A percentile compares a stretch with the other conserved stretches of the same genome.
Evolutionary conservation across 768 basidiomycete genomes (phyloP).

Genomic region (Glaciozyma antarctica): DNA sequence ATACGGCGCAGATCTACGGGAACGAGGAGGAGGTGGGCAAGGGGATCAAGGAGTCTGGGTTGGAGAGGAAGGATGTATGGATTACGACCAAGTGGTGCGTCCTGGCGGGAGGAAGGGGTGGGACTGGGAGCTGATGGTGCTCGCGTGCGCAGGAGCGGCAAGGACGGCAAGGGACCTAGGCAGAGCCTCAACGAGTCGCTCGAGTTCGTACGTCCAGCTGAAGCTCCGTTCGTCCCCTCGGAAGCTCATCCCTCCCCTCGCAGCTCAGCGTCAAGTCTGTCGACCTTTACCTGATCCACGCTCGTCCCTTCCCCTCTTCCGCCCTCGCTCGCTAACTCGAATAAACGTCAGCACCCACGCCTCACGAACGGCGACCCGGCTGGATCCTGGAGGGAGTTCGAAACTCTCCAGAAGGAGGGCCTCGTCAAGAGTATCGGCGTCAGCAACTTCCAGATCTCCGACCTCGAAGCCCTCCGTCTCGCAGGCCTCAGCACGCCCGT

Average conservation of each 20-base stretch:
- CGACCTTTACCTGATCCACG: conserved; percentile 8
- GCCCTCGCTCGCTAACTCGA: not conserved
- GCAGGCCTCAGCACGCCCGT: not conserved
- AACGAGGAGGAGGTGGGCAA: conserved; percentile 21
- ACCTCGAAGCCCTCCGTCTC: conserved; percentile 5
- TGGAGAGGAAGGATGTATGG: conserved; percentile 23
- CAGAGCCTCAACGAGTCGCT: not conserved
- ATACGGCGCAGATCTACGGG: conserved; percentile 7
- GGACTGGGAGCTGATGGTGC: not conserved
- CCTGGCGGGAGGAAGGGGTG: not conserved
- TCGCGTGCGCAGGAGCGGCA: not conserved
- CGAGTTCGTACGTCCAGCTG: not conserved
- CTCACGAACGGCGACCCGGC: not conserved
- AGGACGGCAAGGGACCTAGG: not conserved
- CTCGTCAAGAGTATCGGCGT: not conserved
- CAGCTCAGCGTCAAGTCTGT: conserved; percentile 1
- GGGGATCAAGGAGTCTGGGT: conserved; percentile 10
- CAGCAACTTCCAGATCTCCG: conserved; percentile 4
- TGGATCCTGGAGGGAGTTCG: not conserved
- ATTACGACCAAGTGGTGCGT: conserved; percentile 27
- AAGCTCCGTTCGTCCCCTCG: too few relatives aligned
- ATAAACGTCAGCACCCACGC: not conserved
- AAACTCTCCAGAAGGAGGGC: not conserved
- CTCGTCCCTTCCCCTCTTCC: not conserved
- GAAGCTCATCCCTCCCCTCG: not conserved